Evolutionary conservation across 129 eudicot genomes (phyloP).

Genomic region (sunflower (Helianthus annuus)): DNA sequence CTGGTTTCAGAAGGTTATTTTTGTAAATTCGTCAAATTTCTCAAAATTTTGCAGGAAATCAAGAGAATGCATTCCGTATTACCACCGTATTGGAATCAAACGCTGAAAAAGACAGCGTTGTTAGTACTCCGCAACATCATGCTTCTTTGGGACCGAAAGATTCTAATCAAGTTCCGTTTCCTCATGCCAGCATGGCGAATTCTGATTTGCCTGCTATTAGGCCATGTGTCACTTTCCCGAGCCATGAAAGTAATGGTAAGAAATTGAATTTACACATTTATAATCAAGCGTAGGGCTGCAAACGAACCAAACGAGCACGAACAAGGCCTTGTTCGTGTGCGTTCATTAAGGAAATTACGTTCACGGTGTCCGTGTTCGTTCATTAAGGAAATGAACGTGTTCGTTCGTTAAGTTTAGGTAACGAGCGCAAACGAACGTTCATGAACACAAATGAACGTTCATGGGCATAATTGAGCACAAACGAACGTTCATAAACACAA

Average conservation of each 20-base stretch:
- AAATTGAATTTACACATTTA: constrained; percentile 22
- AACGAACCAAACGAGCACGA: no score
- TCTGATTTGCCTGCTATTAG: constrained; percentile 32
- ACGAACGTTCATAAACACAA: no score
- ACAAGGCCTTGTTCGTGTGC: no score
- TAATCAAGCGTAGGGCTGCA: neutral
- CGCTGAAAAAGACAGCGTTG: constrained; percentile 22
- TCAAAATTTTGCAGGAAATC: constrained; percentile 19
- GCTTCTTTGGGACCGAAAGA: constrained; percentile 19
- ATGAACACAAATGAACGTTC: no score
- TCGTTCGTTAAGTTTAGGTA: no score
- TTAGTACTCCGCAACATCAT: constrained; percentile 30
- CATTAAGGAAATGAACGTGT: no score
- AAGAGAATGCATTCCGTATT: constrained; percentile 27
- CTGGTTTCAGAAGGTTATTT: constrained; percentile 17
- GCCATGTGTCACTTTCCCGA: constrained; percentile 34
- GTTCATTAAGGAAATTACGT: no score
- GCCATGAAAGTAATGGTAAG: constrained; percentile 35
- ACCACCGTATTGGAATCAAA: constrained; percentile 29
- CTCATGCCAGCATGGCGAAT: constrained; percentile 26
- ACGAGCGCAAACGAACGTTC: no score
- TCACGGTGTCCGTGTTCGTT: no score
- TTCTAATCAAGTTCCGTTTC: constrained; percentile 17
- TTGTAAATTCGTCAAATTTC: constrained; percentile 13
- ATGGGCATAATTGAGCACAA: no score